These are phyloP conservation scores for Cinnamomum micranthum DNA, from an alignment of 164 flowering plant species.

Conservation along the genomic window DNA sequence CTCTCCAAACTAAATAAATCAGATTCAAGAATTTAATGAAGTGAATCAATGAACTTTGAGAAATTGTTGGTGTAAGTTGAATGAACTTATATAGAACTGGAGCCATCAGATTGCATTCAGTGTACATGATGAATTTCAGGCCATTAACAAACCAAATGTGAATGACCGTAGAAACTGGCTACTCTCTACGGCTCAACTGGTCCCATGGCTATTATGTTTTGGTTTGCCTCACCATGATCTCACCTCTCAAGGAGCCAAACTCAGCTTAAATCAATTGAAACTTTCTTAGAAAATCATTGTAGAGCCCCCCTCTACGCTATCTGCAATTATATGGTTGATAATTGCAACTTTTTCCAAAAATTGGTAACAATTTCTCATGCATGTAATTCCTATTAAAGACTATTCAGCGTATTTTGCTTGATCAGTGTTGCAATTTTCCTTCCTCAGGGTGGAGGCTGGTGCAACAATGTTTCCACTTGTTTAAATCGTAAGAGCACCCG, in stretches of 20 bases:
- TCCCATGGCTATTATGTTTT: no score
- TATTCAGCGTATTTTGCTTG: not conserved
- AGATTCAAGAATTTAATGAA: not conserved
- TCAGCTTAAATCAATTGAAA: not conserved
- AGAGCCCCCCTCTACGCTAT: not conserved
- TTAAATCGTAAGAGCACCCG: slow-evolving; percentile 49
- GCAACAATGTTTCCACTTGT: slow-evolving; percentile 73
- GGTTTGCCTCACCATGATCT: no score
- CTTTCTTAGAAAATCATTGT: not conserved
- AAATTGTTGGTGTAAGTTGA: not conserved
- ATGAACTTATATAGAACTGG: not conserved
- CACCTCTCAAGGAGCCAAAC: no score
- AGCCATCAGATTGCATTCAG: no score
- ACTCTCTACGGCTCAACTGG: no score
- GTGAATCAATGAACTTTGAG: not conserved
- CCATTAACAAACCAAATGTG: not conserved
- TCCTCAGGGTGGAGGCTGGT: slow-evolving; percentile 93
- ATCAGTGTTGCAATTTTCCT: not conserved
- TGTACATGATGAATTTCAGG: no score
- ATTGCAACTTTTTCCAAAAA: not conserved
- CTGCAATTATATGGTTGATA: no score
- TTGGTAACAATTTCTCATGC: not conserved
- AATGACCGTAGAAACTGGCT: not conserved
- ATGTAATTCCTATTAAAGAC: not conserved
- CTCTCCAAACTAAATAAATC: not conserved